These are phyloP conservation scores for Tephrocybe sp. DNA, from an alignment of 768 basidiomycete species.

Conservation along the genomic window DNA sequence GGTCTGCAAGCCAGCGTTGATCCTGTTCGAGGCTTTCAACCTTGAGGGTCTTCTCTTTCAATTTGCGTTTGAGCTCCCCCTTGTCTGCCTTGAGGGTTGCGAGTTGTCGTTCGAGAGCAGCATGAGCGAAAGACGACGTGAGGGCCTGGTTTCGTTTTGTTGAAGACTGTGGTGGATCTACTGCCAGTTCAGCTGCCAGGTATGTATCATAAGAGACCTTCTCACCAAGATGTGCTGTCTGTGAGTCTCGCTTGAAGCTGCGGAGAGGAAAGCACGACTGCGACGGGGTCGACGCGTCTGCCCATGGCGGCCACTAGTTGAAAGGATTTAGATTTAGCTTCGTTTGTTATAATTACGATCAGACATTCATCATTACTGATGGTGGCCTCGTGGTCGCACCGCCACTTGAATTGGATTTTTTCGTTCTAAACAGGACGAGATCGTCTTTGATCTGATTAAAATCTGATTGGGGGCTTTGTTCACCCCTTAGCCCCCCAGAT, in stretches of 20 bases:
- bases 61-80: slow-evolving; percentile 63
- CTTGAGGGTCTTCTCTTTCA: slow-evolving; percentile 61
- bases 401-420: background rate
- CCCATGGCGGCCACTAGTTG: background rate
- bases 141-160: slow-evolving; percentile 66
- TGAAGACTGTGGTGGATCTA: slow-evolving; percentile 66
- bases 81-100: slow-evolving; percentile 59
- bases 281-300: slow-evolving; percentile 22
- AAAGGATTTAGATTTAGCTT: background rate
- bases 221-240: slow-evolving; percentile 7
- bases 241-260: slow-evolving; percentile 4
- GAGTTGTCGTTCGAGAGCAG: slow-evolving; percentile 69
- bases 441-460: background rate
- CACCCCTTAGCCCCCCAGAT: background rate
- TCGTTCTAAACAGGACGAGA: background rate
- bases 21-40: slow-evolving; percentile 73
- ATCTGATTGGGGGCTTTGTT: background rate
- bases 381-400: background rate
- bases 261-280: slow-evolving; percentile 1
- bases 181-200: background rate
- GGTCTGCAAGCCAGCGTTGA: slow-evolving; percentile 64
- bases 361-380: background rate
- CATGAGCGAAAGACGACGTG: slow-evolving; percentile 57
- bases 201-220: background rate
- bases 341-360: background rate